Evolutionary conservation across 352 stramenopile species (phyloP).

Genomic region (Phytophthora ohioensis): DNA sequence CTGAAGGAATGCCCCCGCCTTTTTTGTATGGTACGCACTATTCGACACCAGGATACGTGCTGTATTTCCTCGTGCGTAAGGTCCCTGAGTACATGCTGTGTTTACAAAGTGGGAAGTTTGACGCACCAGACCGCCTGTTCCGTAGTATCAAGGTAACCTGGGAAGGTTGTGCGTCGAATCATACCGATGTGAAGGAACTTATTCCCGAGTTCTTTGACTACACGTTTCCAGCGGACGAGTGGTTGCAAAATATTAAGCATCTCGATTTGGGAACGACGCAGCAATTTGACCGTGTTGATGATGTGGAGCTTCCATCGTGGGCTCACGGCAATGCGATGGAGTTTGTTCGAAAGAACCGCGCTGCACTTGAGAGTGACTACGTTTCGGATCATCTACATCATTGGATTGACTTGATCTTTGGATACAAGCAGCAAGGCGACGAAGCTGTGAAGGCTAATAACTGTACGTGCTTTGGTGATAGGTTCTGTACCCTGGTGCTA

Average conservation of each 20-base stretch:
- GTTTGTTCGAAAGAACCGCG: slow-evolving; percentile 94
- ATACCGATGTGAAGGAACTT: slow-evolving; percentile 98
- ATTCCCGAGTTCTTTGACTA: slow-evolving; percentile 98
- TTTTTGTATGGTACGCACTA: slow-evolving; percentile 98
- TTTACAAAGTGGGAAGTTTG: slow-evolving; percentile 98
- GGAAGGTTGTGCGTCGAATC: slow-evolving; percentile 83
- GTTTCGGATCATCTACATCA: slow-evolving; percentile 95
- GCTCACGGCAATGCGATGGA: slow-evolving; percentile 84
- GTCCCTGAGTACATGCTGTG: slow-evolving; percentile 96
- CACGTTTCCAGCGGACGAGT: slow-evolving; percentile 79
- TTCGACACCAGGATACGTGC: slow-evolving; percentile 94
- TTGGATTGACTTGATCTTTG: slow-evolving; percentile 99
- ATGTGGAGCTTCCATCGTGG: slow-evolving; percentile 96
- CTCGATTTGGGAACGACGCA: slow-evolving; percentile 95
- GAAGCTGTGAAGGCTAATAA: slow-evolving; percentile 90
- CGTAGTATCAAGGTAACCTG: slow-evolving; percentile 94
- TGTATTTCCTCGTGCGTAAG: slow-evolving; percentile 98
- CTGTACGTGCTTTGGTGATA: slow-evolving; percentile 41
- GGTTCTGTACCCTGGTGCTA: not conserved
- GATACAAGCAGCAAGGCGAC: slow-evolving; percentile 95
- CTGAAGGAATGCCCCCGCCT: slow-evolving; percentile 86
- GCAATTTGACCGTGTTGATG: slow-evolving; percentile 85
- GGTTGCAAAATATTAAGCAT: slow-evolving; percentile 96
- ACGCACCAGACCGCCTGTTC: slow-evolving; percentile 98
- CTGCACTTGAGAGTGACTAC: slow-evolving; percentile 97